These are phyloP conservation scores for Saccharomycopsis vini DNA, from an alignment of 805 yeast genomes.

Conservation along the genomic window DNA sequence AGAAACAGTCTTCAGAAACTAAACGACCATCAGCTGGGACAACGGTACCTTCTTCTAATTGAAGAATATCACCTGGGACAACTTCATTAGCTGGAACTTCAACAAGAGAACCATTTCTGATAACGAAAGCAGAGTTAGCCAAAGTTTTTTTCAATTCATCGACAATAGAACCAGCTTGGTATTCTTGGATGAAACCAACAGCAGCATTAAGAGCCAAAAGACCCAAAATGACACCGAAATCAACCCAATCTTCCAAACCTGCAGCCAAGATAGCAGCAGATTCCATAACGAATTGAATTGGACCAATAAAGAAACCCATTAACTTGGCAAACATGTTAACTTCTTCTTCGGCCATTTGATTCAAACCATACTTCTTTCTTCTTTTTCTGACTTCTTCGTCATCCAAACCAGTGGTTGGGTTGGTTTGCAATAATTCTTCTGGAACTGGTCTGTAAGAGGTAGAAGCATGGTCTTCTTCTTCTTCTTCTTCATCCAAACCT, in stretches of 20 bases:
- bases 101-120: conserved; percentile 70
- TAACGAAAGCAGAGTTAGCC: conserved; percentile 79
- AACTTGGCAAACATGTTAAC: conserved; percentile 76
- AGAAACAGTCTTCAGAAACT: conserved; percentile 73
- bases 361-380: conserved; percentile 84
- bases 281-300: conserved; percentile 95
- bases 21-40: conserved; percentile 91
- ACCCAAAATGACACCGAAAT: conserved; percentile 95
- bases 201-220: conserved; percentile 76
- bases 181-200: conserved; percentile 96
- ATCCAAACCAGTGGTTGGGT: conserved; percentile 67
- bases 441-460: conserved; percentile 71
- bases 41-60: conserved; percentile 87
- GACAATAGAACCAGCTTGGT: conserved; percentile 96
- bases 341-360: conserved; percentile 84
- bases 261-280: conserved; percentile 94
- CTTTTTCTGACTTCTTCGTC: conserved; percentile 71
- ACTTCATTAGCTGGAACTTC: conserved; percentile 78
- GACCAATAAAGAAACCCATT: conserved; percentile 84
- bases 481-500: conserved; percentile 43
- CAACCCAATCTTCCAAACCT: conserved; percentile 97
- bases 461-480: conserved; percentile 39
- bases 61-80: conserved; percentile 92
- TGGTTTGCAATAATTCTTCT: conserved; percentile 77
- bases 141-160: conserved; percentile 92